Base-by-base conservation (phyloP, 805 yeast genomes). In the Yarrowia yakushimensis region DNA sequence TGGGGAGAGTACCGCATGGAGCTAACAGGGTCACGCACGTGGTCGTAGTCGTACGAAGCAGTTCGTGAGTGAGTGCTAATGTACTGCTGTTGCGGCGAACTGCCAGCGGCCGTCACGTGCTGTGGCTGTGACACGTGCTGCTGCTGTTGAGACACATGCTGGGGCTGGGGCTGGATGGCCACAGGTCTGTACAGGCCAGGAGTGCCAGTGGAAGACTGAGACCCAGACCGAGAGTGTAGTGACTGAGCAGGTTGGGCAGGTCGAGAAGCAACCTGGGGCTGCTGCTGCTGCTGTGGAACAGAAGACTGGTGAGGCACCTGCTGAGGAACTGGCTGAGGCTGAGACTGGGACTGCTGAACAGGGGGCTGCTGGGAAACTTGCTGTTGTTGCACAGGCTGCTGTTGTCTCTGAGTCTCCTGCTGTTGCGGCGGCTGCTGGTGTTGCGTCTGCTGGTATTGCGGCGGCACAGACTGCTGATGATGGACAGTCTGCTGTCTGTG, bases 1-100 rank as follows among this genome's bases (percentile, higher is more conserved):
- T 52, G 59, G 15, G 59, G 59, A n/a, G 59, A 52, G 59, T 52
- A 52, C 43, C 59, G 42, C 59, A 52, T n/a, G 17, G 39, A 39
- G 9, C 43, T 11, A 3, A 52, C 59, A 6, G 43, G 55, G 23
- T 48, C 55, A 17, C 55, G 39, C 28, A 31, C 39, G 6, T 48
- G 59, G 11, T 52, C 42, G 25, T 52, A 52, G 43, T 52, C 59
- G 43, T 52, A 36, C 8, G 59, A 52, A 17, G 25, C 43, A 15
- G 42, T 17, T 10, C 43, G 59, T 0, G 23, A 30, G n/a, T 52
- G 59, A 7, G 43, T 25, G 2, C 28, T 10, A 8, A 36, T 17
- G 43, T 34, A 33, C 59, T 52, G 59, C 59, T 34, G 43, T n/a
- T 33, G 59, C 4, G 59, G 43, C 3, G 59, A 34, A 30, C 18